Evolutionary conservation across 2,329 filamentous ascomycete genomes (phyloP).

Genomic region (Xylaria sp.): DNA sequence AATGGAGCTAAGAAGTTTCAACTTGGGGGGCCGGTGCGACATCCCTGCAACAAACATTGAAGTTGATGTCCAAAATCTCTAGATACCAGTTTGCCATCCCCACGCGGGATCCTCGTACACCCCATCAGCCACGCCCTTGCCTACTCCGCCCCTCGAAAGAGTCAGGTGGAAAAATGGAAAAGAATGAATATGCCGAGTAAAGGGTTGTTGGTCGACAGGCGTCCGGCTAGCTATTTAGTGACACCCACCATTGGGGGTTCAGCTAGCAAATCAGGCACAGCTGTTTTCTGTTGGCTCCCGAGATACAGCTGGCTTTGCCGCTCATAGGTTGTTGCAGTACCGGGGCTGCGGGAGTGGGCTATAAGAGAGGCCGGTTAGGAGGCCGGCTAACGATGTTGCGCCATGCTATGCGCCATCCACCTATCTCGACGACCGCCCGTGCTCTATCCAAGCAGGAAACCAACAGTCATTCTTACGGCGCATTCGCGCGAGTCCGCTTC

Average conservation of each 20-base stretch:
- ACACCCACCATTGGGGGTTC: conserved; percentile 26
- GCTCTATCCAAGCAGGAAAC: conserved; percentile 14
- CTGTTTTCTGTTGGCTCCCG: conserved; percentile 32
- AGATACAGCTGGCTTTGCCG: conserved; percentile 17
- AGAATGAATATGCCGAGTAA: conserved; percentile 1
- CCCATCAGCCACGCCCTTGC: neutral
- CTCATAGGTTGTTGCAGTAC: conserved; percentile 20
- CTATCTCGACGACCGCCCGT: conserved; percentile 14
- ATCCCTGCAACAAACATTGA: neutral
- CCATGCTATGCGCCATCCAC: conserved; percentile 8
- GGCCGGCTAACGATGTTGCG: conserved; percentile 5
- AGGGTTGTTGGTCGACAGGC: conserved; percentile 22
- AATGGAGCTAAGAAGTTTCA: neutral
- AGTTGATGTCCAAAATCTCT: neutral
- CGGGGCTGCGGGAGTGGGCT: conserved; percentile 12
- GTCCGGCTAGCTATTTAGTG: conserved; percentile 15
- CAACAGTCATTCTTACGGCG: conserved; percentile 14
- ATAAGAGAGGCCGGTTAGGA: conserved; percentile 7
- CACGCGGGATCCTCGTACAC: neutral
- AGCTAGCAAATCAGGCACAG: conserved; percentile 28
- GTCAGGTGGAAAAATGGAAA: neutral
- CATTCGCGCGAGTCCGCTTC: conserved; percentile 13
- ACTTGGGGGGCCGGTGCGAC: neutral
- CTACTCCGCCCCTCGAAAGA: neutral
- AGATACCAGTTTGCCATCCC: neutral